A percentile compares a stretch with the other conserved stretches of the same genome.
Evolutionary conservation across 345 rosid species (phyloP).

Genomic region (Adansonia digitata): DNA sequence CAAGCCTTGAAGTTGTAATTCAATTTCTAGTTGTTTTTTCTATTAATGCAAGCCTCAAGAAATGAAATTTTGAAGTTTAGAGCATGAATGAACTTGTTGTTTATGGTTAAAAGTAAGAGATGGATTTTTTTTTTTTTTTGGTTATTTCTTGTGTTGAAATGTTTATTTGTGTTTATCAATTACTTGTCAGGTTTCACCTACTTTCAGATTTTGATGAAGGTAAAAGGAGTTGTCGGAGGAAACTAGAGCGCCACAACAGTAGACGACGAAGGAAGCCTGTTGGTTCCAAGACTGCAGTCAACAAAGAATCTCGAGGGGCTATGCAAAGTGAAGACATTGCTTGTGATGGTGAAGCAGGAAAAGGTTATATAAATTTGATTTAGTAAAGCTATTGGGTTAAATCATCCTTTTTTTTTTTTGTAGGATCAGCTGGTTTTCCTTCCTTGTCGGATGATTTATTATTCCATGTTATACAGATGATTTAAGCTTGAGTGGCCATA

Average conservation of each 20-base stretch:
- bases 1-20: background rate
- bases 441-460: background rate
- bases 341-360: constrained; percentile 57
- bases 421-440: background rate
- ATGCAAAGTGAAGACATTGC: constrained; percentile 35
- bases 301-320: constrained; percentile 35
- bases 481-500: constrained; percentile 38
- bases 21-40: background rate
- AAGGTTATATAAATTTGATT: constrained; percentile 37
- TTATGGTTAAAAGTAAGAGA: background rate
- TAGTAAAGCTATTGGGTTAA: background rate
- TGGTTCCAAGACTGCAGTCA: constrained; percentile 33
- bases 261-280: constrained; percentile 66
- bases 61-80: background rate
- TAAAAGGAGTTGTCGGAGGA: constrained; percentile 87
- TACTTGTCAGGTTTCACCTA: constrained; percentile 66
- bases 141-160: background rate
- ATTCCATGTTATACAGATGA: constrained; percentile 32
- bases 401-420: background rate
- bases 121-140: background rate
- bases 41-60: background rate
- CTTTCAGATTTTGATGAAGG: constrained; percentile 89
- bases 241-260: constrained; percentile 89
- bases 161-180: background rate
- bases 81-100: background rate